These are phyloP conservation scores for Cladorrhinum sp. DNA, from an alignment of 2,329 filamentous ascomycete genomes.

Conservation along the genomic window DNA sequence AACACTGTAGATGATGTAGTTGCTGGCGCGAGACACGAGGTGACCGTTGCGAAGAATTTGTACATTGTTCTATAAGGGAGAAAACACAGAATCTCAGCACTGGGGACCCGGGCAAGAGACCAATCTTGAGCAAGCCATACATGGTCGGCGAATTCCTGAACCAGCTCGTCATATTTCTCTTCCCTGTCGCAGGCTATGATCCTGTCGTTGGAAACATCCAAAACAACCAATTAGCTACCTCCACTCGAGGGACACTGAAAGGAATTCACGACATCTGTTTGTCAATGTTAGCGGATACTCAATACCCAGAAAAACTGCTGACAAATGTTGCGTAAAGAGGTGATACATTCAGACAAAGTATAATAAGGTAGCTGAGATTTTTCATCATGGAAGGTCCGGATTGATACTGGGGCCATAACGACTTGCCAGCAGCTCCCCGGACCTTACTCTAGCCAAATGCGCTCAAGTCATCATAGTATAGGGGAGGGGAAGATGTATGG, in stretches of 20 bases:
- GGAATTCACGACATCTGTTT: conserved; percentile 6
- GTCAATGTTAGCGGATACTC: conserved; percentile 20
- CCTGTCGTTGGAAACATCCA: conserved; percentile 55
- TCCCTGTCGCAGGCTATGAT: conserved; percentile 92
- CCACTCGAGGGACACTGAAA: conserved; percentile 16
- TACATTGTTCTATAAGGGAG: conserved; percentile 66
- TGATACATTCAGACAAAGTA: conserved; percentile 70
- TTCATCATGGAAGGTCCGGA: conserved; percentile 90
- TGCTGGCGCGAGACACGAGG: conserved; percentile 90
- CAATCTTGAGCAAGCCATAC: conserved; percentile 54
- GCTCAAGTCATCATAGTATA: conserved; percentile 96
- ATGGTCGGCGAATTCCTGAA: conserved; percentile 78
- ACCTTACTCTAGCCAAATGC: conserved; percentile 99
- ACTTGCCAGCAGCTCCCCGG: conserved; percentile 57
- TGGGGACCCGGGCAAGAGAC: conserved; percentile 27
- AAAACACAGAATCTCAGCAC: conserved; percentile 45
- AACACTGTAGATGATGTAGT: conserved; percentile 98
- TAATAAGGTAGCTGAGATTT: conserved; percentile 96
- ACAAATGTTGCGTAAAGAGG: conserved; percentile 21
- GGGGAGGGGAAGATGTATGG: conserved; percentile 26
- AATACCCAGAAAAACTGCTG: conserved; percentile 18
- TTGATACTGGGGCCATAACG: conserved; percentile 69
- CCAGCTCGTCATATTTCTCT: conserved; percentile 78
- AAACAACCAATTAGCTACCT: conserved; percentile 20
- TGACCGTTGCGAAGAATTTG: conserved; percentile 92